Percentiles rank a stretch among this genome's conserved stretches.
Evolutionary conservation across 441 rosid genomes (phyloP).

Genomic region (Isatis lusitanica): DNA sequence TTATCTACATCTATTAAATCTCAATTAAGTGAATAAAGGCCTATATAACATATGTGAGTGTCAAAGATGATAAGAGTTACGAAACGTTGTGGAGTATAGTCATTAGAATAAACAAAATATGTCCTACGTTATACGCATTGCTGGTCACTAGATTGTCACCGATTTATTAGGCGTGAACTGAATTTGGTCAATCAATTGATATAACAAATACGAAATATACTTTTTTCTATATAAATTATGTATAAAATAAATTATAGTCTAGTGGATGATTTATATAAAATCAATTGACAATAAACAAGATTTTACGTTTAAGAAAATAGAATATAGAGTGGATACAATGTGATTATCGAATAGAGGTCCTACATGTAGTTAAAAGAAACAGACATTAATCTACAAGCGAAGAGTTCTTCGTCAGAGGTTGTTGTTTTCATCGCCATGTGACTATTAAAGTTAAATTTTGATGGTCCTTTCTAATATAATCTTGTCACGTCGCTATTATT

Average conservation of each 20-base stretch:
- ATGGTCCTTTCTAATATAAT: conserved; percentile 29
- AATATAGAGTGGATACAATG: conserved; percentile 31
- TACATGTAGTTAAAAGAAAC: conserved; percentile 38
- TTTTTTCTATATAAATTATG: background rate
- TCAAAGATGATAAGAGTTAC: background rate
- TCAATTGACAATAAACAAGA: conserved; percentile 14
- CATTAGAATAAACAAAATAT: conserved; percentile 15
- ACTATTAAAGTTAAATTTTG: conserved; percentile 17
- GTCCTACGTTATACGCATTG: conserved; percentile 30
- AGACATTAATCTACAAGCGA: conserved; percentile 30
- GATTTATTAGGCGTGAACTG: conserved; percentile 29
- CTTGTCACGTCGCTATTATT: conserved; percentile 44
- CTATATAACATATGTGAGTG: background rate
- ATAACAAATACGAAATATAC: background rate
- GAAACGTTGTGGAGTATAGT: conserved; percentile 9
- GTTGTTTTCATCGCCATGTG: conserved; percentile 29
- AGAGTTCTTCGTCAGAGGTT: conserved; percentile 22
- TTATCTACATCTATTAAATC: background rate
- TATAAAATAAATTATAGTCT: background rate
- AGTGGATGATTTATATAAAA: conserved; percentile 4
- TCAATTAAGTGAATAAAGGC: background rate
- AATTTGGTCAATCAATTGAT: conserved; percentile 23
- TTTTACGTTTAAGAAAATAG: background rate
- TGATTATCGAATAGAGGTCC: conserved; percentile 37
- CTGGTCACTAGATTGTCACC: conserved; percentile 24